Conservation (phyloP, 768 basidiomycete genomes). For the Panaeolus cyanescens region DNA sequence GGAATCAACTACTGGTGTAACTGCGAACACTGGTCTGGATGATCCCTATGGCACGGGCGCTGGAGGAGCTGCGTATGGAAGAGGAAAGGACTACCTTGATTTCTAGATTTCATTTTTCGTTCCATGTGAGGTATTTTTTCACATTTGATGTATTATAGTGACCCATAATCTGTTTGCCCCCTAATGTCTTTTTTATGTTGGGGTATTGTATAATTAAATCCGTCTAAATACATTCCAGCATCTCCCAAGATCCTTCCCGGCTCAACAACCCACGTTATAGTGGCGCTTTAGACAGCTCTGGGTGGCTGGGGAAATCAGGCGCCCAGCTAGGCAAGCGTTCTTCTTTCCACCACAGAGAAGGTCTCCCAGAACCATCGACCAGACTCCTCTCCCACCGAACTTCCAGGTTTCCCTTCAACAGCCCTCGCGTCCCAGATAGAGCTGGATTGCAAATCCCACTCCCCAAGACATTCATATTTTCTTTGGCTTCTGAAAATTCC, state of each 20-base stretch:
- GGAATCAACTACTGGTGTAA: constrained; percentile 40
- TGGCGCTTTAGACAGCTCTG: background rate
- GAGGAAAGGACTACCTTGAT: constrained; percentile 56
- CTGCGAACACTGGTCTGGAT: constrained; percentile 13
- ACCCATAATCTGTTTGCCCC: background rate
- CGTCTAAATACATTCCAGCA: background rate
- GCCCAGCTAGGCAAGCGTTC: constrained; percentile 30
- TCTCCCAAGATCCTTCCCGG: background rate
- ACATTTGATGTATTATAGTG: background rate
- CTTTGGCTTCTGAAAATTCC: background rate
- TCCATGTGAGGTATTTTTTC: background rate
- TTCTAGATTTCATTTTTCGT: constrained; percentile 34
- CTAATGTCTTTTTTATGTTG: background rate
- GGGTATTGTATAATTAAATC: constrained; percentile 4
- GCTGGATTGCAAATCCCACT: constrained; percentile 72
- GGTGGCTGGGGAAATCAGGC: constrained; percentile 3
- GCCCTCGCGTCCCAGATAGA: constrained; percentile 50
- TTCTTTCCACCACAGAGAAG: constrained; percentile 46
- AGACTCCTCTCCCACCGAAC: constrained; percentile 62
- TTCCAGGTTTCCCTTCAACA: constrained; percentile 64
- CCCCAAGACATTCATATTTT: constrained; percentile 30
- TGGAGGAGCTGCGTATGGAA: constrained; percentile 39
- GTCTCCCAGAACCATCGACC: constrained; percentile 33
- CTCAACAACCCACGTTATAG: background rate
- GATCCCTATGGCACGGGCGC: constrained; percentile 33